phyloP scores from a whole-genome alignment of 129 eudicot genomes.

The Flaveria bidentis region DNA sequence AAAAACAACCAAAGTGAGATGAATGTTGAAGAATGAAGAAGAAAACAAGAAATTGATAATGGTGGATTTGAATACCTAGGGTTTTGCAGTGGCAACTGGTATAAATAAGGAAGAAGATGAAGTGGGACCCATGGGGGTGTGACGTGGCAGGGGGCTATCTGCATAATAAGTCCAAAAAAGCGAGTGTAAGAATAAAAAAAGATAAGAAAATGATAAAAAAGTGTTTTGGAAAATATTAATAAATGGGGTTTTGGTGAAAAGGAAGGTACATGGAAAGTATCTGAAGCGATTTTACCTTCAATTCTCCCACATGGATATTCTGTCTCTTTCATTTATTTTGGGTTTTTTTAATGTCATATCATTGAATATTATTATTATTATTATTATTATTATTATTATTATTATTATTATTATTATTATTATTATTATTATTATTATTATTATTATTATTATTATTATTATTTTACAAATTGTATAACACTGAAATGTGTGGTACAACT shows the following conservation, averaged over 20 bases:
- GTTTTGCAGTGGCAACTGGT: conserved; percentile 28
- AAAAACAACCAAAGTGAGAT: background rate
- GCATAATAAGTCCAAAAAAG: conserved; percentile 36
- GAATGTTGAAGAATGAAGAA: background rate
- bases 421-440: background rate
- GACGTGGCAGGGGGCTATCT: conserved; percentile 39
- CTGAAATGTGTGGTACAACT: too few relatives aligned
- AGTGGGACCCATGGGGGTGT: conserved; percentile 11
- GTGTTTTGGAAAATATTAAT: background rate
- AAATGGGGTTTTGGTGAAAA: conserved; percentile 25
- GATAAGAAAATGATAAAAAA: background rate
- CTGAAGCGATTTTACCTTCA: conserved; percentile 25
- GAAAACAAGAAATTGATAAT: conserved; percentile 3
- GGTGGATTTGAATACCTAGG: conserved; percentile 22
- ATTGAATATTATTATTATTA: background rate
- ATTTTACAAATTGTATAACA: background rate
- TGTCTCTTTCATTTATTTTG: conserved; percentile 18
- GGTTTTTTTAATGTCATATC: background rate
- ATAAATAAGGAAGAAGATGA: conserved; percentile 42
- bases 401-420: too few relatives aligned
- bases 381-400: too few relatives aligned
- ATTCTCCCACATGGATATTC: conserved; percentile 47
- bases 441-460: background rate
- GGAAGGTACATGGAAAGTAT: conserved; percentile 44
- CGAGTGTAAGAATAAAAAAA: background rate